Base-by-base conservation (phyloP, 805 yeast genomes). In the Metschnikowia orientalis region DNA sequence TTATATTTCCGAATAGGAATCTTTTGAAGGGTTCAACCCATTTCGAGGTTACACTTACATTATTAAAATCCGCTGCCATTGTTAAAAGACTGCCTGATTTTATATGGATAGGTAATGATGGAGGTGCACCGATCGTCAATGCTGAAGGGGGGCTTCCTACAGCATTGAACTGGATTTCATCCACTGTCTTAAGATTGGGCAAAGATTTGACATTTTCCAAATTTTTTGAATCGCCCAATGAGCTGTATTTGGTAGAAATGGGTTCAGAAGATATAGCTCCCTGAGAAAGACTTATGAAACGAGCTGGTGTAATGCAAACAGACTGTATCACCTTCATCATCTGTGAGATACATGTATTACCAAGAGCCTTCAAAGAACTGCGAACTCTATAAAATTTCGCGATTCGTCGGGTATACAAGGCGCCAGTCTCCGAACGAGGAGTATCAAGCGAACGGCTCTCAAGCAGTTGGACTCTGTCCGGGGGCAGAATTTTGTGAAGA, bases 81-180 rank as follows among this genome's bases (percentile, higher is more conserved):
- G 79, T 61, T 30, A 79, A 53, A 18, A 79, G 48, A 0, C 81
- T 63, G 3, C 76, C 73, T 23, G 65, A 59, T 24, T 69, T 61
- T 8, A 77, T 54, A 40, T 62, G 59, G 2, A 76, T 53, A 0
- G 84, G 82, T 1, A 74, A 56, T 0, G 83, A 77, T 1, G 85
- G 77, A 1, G 80, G 78, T n/a, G 73, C 49, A 1, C 65, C 56
- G n/a, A 77, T 51, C 5, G 73, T 60, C 14, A 77, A 53, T 0
- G 75, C 60, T 0, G 77, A 59, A 14, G 73, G 67, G 2, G 78
- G 71, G 4, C 51, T 55, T 5, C 79, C 80, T 35, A 76, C 45
- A 0, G 73, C 57, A 28, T 63, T 54, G 39, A 73, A 62, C 17
- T 53, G 30, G 21, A 40, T 37, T 11, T 30, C 40, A 13, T 56